Percentiles rank a stretch among this genome's conserved stretches.
Evolutionary conservation across 148 eudicot genomes (phyloP).

Genomic region (Polygonum maritimum): DNA sequence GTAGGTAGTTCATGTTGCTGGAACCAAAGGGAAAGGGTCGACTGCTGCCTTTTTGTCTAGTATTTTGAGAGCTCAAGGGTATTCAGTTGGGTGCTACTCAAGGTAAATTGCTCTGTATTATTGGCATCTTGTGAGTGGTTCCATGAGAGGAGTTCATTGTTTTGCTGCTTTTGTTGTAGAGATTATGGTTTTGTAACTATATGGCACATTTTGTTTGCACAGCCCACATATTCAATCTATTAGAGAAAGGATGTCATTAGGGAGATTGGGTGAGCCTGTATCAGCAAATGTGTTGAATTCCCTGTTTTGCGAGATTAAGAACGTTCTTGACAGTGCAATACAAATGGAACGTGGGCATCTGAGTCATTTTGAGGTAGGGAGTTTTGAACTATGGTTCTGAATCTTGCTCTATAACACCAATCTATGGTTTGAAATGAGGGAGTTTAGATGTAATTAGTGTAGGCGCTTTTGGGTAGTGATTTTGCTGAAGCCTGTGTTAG

Average conservation of each 20-base stretch:
- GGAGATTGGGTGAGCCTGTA: slow-evolving; percentile 56
- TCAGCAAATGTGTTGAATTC: slow-evolving; percentile 36
- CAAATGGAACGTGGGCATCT: slow-evolving; percentile 48
- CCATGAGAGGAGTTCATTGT: background rate
- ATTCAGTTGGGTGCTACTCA: slow-evolving; percentile 86
- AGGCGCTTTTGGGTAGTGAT: background rate
- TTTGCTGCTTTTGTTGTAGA: background rate
- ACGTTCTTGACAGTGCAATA: slow-evolving; percentile 56
- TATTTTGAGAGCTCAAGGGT: slow-evolving; percentile 80
- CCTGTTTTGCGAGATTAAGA: slow-evolving; percentile 45
- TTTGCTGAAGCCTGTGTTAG: background rate
- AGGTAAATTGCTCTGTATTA: slow-evolving; percentile 32
- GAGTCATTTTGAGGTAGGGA: slow-evolving; percentile 88
- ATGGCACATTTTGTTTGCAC: slow-evolving; percentile 27
- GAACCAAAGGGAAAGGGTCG: slow-evolving; percentile 98
- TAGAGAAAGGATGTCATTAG: slow-evolving; percentile 79
- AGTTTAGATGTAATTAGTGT: background rate
- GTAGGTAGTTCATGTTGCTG: slow-evolving; percentile 89
- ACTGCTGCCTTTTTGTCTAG: slow-evolving; percentile 83
- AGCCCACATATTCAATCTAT: slow-evolving; percentile 88
- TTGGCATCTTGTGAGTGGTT: background rate
- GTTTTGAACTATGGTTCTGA: slow-evolving; percentile 9
- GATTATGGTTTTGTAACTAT: background rate
- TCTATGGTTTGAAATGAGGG: background rate
- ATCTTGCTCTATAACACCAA: background rate